phyloP scores from a whole-genome alignment of 108 stramenopile genomes.

The Asterionellopsis glacialis region DNA sequence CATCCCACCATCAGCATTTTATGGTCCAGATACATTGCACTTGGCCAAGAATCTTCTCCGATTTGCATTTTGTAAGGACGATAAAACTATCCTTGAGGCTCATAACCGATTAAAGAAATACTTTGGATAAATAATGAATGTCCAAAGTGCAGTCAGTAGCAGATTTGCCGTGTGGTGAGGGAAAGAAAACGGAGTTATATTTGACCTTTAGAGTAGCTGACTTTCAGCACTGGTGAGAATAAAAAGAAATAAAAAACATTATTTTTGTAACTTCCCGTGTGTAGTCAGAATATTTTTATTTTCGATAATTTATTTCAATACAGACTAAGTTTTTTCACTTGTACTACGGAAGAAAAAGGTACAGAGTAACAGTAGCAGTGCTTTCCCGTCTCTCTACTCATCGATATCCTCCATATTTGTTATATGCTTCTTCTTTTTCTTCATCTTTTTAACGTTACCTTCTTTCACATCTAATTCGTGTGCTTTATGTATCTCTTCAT shows the following conservation, averaged over 20 bases:
- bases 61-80: constrained; percentile 92
- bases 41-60: constrained; percentile 57
- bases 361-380: too few relatives aligned
- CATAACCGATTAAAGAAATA: constrained; percentile 15
- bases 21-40: constrained; percentile 33
- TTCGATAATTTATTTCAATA: too few relatives aligned
- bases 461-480: constrained; percentile 7
- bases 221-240: neutral
- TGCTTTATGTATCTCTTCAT: neutral
- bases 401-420: neutral
- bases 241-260: neutral
- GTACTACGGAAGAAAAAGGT: too few relatives aligned
- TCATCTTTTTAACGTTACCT: constrained; percentile 3
- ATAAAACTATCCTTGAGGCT: constrained; percentile 49
- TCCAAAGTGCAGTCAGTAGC: too few relatives aligned
- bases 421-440: constrained; percentile 2
- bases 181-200: neutral
- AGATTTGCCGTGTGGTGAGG: too few relatives aligned
- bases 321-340: too few relatives aligned
- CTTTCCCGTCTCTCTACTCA: neutral
- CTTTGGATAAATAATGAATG: constrained; percentile 7
- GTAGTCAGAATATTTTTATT: too few relatives aligned
- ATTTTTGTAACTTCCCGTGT: too few relatives aligned
- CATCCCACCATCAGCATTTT: constrained; percentile 88
- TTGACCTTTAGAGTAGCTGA: neutral